A percentile compares a stretch with the other conserved stretches of the same genome.
Conservation (phyloP, 495 filamentous ascomycete species). For the Aspergillus haitiensis region DNA sequence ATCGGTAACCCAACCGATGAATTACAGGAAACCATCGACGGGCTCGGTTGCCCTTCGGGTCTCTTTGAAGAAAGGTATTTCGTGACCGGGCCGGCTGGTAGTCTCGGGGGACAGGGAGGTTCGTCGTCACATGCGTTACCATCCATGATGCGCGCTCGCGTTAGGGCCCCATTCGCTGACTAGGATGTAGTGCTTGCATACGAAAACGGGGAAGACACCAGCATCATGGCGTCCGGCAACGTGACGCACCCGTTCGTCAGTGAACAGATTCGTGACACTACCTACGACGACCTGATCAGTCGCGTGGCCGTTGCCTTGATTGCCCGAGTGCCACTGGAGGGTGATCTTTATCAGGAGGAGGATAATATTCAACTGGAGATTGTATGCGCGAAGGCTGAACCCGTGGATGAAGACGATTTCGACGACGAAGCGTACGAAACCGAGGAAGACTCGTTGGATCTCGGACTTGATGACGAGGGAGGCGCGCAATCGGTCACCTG, state of each 20-base stretch:
- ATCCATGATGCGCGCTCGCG: neutral
- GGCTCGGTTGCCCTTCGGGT: neutral
- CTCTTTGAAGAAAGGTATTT: neutral
- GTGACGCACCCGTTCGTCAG: neutral
- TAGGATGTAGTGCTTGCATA: neutral
- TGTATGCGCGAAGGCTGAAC: neutral
- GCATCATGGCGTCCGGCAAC: neutral
- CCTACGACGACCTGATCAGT: neutral
- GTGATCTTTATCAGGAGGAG: neutral
- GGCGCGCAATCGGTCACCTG: too few species aligned
- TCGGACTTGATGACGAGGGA: too few species aligned
- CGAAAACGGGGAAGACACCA: neutral
- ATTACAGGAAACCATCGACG: neutral
- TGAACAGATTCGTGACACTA: too few species aligned
- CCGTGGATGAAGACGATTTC: neutral
- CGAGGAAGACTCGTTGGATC: too few species aligned
- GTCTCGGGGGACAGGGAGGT: neutral
- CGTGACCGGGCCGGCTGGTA: neutral
- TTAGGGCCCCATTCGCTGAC: too few species aligned
- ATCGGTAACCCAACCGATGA: neutral
- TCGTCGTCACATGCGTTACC: neutral
- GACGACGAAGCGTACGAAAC: neutral
- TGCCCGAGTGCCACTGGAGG: neutral
- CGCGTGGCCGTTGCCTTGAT: constrained; percentile 1
- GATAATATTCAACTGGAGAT: constrained; percentile 7